Evolutionary conservation across 2,329 filamentous ascomycete species (phyloP).

Genomic region (Monosporascus sp.): DNA sequence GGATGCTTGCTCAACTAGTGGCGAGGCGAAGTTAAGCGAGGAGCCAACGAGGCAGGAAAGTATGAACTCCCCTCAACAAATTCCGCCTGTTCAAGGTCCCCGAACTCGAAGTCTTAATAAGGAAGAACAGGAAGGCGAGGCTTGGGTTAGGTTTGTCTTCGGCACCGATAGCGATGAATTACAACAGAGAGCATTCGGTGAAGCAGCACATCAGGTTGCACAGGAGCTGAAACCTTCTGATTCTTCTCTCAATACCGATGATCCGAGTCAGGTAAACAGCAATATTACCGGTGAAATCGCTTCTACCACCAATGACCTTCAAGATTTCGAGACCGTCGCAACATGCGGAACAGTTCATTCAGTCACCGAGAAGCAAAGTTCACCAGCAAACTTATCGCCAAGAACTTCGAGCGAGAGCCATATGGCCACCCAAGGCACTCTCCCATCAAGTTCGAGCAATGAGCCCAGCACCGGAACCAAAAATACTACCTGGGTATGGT

Average conservation of each 20-base stretch:
- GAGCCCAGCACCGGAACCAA: constrained; percentile 1
- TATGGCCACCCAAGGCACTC: constrained; percentile 14
- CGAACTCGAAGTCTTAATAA: neutral
- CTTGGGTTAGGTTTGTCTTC: constrained; percentile 27
- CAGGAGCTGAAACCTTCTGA: constrained; percentile 20
- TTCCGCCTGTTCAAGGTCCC: neutral
- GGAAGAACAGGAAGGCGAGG: constrained; percentile 11
- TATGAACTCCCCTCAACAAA: neutral
- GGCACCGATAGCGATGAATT: constrained; percentile 19
- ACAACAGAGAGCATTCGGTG: constrained; percentile 15
- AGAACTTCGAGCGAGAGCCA: constrained; percentile 10
- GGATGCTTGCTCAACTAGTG: neutral
- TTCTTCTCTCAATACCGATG: constrained; percentile 4
- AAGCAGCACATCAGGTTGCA: constrained; percentile 21
- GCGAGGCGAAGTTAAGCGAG: neutral
- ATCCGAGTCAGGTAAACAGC: neutral
- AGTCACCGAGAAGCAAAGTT: neutral
- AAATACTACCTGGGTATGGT: constrained; percentile 14
- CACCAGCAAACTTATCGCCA: neutral
- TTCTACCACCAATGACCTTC: neutral
- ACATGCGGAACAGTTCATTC: constrained; percentile 8
- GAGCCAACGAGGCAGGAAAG: neutral
- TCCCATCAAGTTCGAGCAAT: constrained; percentile 5
- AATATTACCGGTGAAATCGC: neutral
- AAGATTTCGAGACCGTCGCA: constrained; percentile 4